These are phyloP conservation scores for Aspergillus sp. DNA, from an alignment of 2,329 filamentous ascomycete species.

Conservation along the genomic window DNA sequence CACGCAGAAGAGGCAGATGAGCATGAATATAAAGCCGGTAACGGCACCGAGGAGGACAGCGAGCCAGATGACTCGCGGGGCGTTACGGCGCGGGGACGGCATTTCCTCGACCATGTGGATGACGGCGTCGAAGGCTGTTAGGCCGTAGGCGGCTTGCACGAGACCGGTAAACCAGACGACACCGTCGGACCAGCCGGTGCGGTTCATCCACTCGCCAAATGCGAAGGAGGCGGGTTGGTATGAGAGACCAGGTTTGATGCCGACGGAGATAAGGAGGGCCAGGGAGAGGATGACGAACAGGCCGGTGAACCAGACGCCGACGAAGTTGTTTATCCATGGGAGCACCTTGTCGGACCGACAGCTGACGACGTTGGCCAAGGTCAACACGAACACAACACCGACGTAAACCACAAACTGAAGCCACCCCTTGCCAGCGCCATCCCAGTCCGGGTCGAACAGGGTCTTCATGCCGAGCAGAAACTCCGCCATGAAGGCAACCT, in stretches of 20 bases:
- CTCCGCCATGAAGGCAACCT: conserved; percentile 59
- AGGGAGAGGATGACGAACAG: conserved; percentile 55
- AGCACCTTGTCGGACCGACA: conserved; percentile 52
- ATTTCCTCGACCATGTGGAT: conserved; percentile 62
- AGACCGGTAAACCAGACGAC: conserved; percentile 61
- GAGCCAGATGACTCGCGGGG: conserved; percentile 54
- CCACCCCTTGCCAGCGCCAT: conserved; percentile 49
- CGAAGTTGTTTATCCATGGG: conserved; percentile 58
- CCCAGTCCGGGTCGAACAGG: conserved; percentile 53
- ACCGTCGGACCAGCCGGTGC: conserved; percentile 55
- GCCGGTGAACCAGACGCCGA: conserved; percentile 53
- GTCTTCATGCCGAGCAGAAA: conserved; percentile 59
- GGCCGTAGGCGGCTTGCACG: conserved; percentile 57
- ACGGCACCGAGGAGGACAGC: conserved; percentile 52
- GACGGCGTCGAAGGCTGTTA: conserved; percentile 59
- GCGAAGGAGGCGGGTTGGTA: conserved; percentile 55
- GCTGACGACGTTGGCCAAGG: conserved; percentile 52
- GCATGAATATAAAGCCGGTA: conserved; percentile 54
- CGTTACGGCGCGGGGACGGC: conserved; percentile 52
- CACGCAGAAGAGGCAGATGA: conserved; percentile 54
- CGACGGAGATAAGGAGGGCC: conserved; percentile 54
- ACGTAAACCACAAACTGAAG: conserved; percentile 57
- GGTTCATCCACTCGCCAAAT: conserved; percentile 54
- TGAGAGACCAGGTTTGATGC: conserved; percentile 42
- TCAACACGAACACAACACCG: conserved; percentile 50